phyloP scores from a whole-genome alignment of 768 basidiomycete genomes.

The Ramaria rubella region DNA sequence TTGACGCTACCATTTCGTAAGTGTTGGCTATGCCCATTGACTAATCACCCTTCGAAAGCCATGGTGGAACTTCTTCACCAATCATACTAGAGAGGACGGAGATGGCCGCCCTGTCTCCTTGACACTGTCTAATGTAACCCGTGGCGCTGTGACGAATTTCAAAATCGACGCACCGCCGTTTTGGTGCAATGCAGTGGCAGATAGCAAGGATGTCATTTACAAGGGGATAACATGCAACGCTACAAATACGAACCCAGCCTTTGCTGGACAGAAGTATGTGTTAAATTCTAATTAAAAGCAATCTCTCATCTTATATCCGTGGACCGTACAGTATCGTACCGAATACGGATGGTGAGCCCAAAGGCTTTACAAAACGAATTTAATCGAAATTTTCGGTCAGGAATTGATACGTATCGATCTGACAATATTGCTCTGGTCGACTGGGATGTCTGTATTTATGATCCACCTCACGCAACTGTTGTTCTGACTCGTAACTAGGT shows the following conservation, averaged over 20 bases:
- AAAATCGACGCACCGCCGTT: slow-evolving; percentile 49
- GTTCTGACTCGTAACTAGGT: too few relatives aligned
- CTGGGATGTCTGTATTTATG: slow-evolving; percentile 40
- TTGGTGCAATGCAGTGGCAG: slow-evolving; percentile 52
- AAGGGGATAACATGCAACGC: slow-evolving; percentile 56
- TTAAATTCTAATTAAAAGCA: background rate
- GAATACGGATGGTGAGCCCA: slow-evolving; percentile 48
- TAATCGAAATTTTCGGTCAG: slow-evolving; percentile 20
- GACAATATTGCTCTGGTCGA: slow-evolving; percentile 42
- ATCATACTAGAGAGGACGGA: slow-evolving; percentile 41
- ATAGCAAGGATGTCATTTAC: slow-evolving; percentile 43
- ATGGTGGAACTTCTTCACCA: slow-evolving; percentile 53
- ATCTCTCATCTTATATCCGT: background rate
- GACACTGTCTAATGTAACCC: slow-evolving; percentile 39
- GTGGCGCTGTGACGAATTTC: slow-evolving; percentile 42
- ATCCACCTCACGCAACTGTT: too few relatives aligned
- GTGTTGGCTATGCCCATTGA: background rate
- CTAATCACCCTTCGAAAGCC: slow-evolving; percentile 23
- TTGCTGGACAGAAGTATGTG: slow-evolving; percentile 42
- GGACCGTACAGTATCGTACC: slow-evolving; percentile 39
- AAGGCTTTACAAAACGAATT: background rate
- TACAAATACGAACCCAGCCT: slow-evolving; percentile 46
- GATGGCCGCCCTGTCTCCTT: slow-evolving; percentile 54
- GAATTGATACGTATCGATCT: slow-evolving; percentile 51
- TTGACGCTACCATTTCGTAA: background rate